These are phyloP conservation scores for Blastomyces parvus DNA, from an alignment of 2,329 filamentous ascomycete genomes.

Conservation along the genomic window DNA sequence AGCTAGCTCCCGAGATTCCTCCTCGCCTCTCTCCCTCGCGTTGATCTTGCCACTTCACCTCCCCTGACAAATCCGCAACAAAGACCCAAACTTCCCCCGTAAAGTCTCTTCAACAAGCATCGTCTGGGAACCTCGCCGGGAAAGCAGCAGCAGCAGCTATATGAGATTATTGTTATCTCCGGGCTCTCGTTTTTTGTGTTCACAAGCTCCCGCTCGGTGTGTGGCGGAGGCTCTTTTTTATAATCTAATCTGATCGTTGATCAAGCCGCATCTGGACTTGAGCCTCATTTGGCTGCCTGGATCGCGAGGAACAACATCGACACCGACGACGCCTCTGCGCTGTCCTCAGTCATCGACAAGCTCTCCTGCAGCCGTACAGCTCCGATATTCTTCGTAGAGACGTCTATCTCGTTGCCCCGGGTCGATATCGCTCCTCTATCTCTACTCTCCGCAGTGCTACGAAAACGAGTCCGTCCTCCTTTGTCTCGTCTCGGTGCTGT, in stretches of 20 bases:
- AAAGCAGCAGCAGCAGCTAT: not conserved
- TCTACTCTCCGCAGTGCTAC: not conserved
- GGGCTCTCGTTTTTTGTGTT: not conserved
- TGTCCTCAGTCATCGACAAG: not conserved
- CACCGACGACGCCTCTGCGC: not conserved
- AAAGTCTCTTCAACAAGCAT: not conserved
- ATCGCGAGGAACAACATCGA: not conserved
- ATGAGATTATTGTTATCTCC: not conserved
- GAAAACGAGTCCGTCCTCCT: not conserved
- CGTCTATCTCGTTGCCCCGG: not conserved
- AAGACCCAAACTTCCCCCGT: not conserved
- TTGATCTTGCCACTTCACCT: not conserved
- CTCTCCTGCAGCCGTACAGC: not conserved
- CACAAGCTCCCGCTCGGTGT: not conserved
- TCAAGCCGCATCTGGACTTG: not conserved
- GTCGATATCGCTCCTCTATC: not conserved
- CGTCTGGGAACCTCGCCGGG: not conserved
- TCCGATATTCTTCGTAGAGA: not conserved
- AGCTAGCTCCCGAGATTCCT: not conserved
- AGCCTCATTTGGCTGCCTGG: not conserved
- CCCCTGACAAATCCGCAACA: not conserved
- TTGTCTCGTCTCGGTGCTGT: no score
- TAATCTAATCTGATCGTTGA: slow-evolving; percentile 8
- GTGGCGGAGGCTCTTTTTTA: not conserved
- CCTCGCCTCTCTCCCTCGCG: not conserved